These are phyloP conservation scores for Uncinocarpus reesii DNA, from an alignment of 2,329 filamentous ascomycete genomes.

Conservation along the genomic window DNA sequence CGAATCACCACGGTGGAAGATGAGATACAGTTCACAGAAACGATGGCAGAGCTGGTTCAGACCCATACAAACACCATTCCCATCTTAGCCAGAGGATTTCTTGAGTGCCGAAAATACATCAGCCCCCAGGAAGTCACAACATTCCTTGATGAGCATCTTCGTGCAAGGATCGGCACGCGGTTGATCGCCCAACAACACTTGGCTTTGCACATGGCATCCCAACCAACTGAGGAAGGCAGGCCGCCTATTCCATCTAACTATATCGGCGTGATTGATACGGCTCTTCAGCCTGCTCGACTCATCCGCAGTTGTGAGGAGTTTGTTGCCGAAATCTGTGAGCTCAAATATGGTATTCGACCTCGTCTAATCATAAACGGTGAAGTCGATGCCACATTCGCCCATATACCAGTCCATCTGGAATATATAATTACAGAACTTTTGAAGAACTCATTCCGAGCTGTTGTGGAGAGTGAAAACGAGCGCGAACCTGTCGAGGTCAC, in stretches of 20 bases:
- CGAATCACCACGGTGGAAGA: constrained; percentile 69
- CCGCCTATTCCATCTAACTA: constrained; percentile 46
- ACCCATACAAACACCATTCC: constrained; percentile 94
- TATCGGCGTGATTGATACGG: constrained; percentile 92
- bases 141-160: constrained; percentile 87
- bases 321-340: constrained; percentile 90
- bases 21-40: constrained; percentile 82
- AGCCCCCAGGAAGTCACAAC: constrained; percentile 68
- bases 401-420: constrained; percentile 90
- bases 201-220: constrained; percentile 66
- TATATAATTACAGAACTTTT: constrained; percentile 95
- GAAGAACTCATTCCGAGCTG: constrained; percentile 93
- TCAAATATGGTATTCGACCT: constrained; percentile 85
- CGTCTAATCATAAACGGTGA: constrained; percentile 72
- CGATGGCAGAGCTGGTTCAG: constrained; percentile 87
- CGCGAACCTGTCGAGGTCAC: constrained; percentile 81
- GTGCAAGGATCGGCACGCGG: constrained; percentile 84
- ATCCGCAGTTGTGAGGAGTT: constrained; percentile 78
- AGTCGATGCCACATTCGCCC: constrained; percentile 77
- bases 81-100: constrained; percentile 78
- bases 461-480: constrained; percentile 71
- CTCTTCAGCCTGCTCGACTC: constrained; percentile 67
- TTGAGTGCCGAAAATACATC: constrained; percentile 89
- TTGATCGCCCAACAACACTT: constrained; percentile 96
- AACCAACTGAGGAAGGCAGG: constrained; percentile 55